These are phyloP conservation scores for Aspergillus avenaceus DNA, from an alignment of 495 filamentous ascomycete genomes.

Conservation along the genomic window DNA sequence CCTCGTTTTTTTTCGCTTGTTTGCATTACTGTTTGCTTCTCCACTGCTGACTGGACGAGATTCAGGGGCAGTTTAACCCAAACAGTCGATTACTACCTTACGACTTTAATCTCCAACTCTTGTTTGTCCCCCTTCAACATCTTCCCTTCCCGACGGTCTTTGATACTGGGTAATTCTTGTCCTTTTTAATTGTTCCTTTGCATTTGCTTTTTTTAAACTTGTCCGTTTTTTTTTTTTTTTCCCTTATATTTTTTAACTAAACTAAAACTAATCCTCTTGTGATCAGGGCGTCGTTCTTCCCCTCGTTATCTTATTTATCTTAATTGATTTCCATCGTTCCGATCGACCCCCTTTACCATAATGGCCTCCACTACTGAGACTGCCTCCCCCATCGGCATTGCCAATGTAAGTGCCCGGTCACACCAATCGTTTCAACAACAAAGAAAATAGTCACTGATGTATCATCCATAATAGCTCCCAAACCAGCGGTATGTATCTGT, in stretches of 20 bases:
- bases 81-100: conserved; percentile 2
- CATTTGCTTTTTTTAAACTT: conserved; percentile 1
- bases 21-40: conserved; percentile 7
- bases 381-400: conserved; percentile 96
- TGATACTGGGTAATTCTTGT: background rate
- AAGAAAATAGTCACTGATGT: background rate
- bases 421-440: background rate
- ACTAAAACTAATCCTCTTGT: background rate
- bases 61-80: conserved; percentile 25
- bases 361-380: conserved; percentile 81
- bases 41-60: conserved; percentile 6
- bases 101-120: background rate
- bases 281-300: conserved; percentile 8
- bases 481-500: conserved; percentile 69
- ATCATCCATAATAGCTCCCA: conserved; percentile 56
- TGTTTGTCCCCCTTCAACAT: background rate
- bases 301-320: conserved; percentile 14
- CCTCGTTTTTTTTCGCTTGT: conserved; percentile 5
- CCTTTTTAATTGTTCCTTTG: background rate
- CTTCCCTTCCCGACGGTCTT: background rate
- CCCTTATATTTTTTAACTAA: background rate
- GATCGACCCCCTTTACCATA: conserved; percentile 34
- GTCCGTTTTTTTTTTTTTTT: conserved; percentile 1
- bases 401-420: conserved; percentile 64
- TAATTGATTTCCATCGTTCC: conserved; percentile 11